Percentiles rank a stretch among this genome's conserved stretches.
Evolutionary conservation across 495 filamentous ascomycete species (phyloP).

Genomic region (Xylaria castorea): DNA sequence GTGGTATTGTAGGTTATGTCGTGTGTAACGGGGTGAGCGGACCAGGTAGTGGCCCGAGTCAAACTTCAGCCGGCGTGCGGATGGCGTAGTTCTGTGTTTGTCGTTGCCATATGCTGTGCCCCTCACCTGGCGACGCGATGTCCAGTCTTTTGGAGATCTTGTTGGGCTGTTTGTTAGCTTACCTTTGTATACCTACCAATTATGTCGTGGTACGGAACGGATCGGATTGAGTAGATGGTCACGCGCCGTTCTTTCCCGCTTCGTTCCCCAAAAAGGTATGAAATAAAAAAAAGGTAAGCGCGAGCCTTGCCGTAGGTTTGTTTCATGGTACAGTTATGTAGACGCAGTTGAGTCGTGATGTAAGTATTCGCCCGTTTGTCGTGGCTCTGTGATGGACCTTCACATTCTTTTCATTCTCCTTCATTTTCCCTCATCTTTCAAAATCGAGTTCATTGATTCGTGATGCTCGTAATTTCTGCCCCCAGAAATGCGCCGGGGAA

Average conservation of each 20-base stretch:
- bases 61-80: background rate
- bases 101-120: background rate
- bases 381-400: background rate
- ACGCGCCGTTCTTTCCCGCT: background rate
- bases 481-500: background rate
- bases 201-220: background rate
- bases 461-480: background rate
- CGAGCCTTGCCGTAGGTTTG: background rate
- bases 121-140: background rate
- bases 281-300: background rate
- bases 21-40: background rate
- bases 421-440: background rate
- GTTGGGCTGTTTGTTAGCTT: background rate
- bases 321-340: constrained; percentile 4
- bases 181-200: background rate
- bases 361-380: background rate
- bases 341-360: background rate
- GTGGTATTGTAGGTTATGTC: background rate
- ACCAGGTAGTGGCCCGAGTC: background rate
- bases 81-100: constrained; percentile 9
- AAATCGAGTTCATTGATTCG: background rate
- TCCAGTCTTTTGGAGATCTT: background rate
- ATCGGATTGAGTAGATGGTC: constrained; percentile 9
- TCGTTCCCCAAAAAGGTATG: too few relatives aligned
- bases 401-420: background rate